Percentiles rank a stretch among this genome's conserved stretches.
Evolutionary conservation across 2,329 filamentous ascomycete species (phyloP).

Genomic region (Lasiodiplodia sp.): DNA sequence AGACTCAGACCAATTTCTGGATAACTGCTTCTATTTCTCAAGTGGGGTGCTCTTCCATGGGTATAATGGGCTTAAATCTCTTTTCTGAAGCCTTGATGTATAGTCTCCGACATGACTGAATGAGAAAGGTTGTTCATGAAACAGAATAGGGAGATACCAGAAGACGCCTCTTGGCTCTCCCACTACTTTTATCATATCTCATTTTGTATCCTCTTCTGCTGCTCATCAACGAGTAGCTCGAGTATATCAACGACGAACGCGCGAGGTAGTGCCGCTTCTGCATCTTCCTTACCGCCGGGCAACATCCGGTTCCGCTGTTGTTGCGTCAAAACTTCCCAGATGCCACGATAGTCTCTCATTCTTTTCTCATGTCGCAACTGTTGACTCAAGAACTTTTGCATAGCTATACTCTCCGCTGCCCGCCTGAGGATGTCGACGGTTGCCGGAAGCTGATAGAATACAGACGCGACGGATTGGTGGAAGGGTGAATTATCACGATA

Average conservation of each 20-base stretch:
- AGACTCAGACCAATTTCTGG: no score
- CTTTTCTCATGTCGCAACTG: neutral
- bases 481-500: neutral
- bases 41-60: no score
- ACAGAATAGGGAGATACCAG: no score
- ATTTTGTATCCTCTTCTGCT: neutral
- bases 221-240: neutral
- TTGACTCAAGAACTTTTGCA: neutral
- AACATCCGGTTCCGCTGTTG: neutral
- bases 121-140: no score
- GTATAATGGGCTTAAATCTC: no score
- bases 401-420: neutral
- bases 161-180: no score
- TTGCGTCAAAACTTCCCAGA: neutral
- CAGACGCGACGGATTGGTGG: fast-evolving
- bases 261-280: neutral
- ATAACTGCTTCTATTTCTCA: no score
- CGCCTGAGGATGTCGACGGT: neutral
- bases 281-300: neutral
- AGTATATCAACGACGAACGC: neutral
- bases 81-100: no score
- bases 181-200: no score
- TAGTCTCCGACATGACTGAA: no score
- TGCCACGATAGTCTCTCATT: neutral
- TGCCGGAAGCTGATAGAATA: no score